Percentiles rank a stretch among this genome's conserved stretches.
These are phyloP conservation scores for Lasiodiplodia theobromae DNA, from an alignment of 2,329 filamentous ascomycete species.

Conservation along the genomic window DNA sequence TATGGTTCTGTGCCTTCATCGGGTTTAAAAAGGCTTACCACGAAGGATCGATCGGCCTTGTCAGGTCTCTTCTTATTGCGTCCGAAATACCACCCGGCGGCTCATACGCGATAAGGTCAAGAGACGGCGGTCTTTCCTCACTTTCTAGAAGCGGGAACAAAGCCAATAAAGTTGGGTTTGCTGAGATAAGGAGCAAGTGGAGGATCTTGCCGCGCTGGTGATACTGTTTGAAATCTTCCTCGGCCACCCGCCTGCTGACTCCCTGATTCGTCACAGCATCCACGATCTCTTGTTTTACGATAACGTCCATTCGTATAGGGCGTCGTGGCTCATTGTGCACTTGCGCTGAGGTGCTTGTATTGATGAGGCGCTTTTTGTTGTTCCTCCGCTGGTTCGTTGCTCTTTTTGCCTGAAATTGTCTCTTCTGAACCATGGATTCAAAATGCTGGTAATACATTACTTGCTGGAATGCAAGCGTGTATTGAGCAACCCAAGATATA, in stretches of 20 bases:
- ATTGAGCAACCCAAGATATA: neutral
- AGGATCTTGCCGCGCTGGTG: neutral
- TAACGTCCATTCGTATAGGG: neutral
- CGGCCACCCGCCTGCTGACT: neutral
- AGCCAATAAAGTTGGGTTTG: neutral
- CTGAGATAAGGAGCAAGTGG: neutral
- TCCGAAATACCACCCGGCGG: neutral
- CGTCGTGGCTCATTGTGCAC: neutral
- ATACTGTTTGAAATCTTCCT: neutral
- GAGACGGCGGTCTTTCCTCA: neutral
- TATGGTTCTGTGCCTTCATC: neutral
- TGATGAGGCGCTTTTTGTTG: neutral
- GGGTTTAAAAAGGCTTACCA: neutral
- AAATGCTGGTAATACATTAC: conserved; percentile 10
- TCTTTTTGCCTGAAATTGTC: neutral
- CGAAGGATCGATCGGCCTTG: neutral
- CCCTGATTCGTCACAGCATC: neutral
- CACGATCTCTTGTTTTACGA: conserved; percentile 3
- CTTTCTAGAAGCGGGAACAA: neutral
- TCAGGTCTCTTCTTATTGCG: neutral
- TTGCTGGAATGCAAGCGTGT: neutral
- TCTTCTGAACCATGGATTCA: neutral
- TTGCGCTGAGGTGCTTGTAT: neutral
- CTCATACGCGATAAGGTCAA: neutral
- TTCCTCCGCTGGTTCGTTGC: conserved; percentile 7